Base-by-base conservation (phyloP, 106 monocot species). In the Dactylorhiza incarnata region DNA sequence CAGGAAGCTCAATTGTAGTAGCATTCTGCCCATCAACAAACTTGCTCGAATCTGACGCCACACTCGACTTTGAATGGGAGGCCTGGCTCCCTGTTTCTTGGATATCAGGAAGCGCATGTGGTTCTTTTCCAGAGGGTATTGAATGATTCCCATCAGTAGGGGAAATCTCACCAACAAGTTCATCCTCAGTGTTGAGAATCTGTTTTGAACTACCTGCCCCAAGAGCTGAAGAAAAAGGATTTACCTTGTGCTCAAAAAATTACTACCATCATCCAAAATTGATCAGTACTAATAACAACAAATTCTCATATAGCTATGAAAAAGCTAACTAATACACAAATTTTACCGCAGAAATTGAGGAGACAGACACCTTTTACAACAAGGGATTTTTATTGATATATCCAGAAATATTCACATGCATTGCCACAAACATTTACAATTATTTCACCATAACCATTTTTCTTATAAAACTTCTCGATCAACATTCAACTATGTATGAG, bases 121-220 rank as follows among this genome's bases (percentile, higher is more conserved):
- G 59, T 52, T 85, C 83, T 48, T 43, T 55, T 69, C 68, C 58
- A 66, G 87, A 81, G 15, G 54, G 58, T 45, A 69, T 51, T 1
- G 53, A 17, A 66, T 78, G 84, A 63, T 85, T 83, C 68, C 74
- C 85, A 78, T 86, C 84, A 63, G 72, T 76, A 81, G 82, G 89
- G 52, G 84, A 76, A 78, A 86, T 77, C 75, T 89, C 75, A 46
- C 71, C 62, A 25, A 89, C 16, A 75, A 84, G 47, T 71, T 95
- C 87, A 72, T 91, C 87, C 61, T 89, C 91, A 29, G 69, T 74
- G 72, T 81, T 88, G 23, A 59, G 66, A 0, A 45, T 61, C 51
- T 76, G 76, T 81, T 81, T 92, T 46, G 85, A 75, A 58, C 50
- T 81, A 82, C 76, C 89, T 88, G 65, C 26, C 76, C 45, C 47